phyloP scores from a whole-genome alignment of 2,329 filamentous ascomycete species.

The Colletotrichum destructivum region DNA sequence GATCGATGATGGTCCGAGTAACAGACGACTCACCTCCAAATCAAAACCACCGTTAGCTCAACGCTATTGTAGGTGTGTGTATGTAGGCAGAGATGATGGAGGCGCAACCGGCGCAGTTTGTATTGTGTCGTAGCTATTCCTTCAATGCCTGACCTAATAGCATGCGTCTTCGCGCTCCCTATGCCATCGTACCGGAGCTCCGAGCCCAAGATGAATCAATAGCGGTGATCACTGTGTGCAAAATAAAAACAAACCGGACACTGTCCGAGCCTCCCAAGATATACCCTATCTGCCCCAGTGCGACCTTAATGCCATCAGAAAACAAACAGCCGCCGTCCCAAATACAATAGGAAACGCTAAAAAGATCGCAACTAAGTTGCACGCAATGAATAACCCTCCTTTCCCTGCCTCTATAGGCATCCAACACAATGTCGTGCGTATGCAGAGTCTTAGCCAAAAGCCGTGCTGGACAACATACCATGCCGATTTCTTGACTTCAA shows the following conservation, averaged over 20 bases:
- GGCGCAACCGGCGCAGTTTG: slow-evolving; percentile 5
- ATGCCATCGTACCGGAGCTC: background rate
- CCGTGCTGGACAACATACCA: background rate
- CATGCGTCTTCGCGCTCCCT: background rate
- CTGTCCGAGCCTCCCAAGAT: slow-evolving; percentile 34
- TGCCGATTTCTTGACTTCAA: background rate
- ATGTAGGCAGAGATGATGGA: too few species aligned
- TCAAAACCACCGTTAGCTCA: too few species aligned
- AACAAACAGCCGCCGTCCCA: slow-evolving; percentile 16
- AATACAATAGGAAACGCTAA: slow-evolving; percentile 26
- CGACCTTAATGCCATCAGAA: background rate
- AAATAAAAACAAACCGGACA: slow-evolving; percentile 37
- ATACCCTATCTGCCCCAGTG: slow-evolving; percentile 17
- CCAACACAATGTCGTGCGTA: too few species aligned
- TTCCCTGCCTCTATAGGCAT: too few species aligned
- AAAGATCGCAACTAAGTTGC: background rate
- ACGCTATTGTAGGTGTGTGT: too few species aligned
- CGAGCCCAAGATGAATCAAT: background rate
- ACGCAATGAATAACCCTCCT: background rate
- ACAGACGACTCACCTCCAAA: background rate
- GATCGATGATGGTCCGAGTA: too few species aligned
- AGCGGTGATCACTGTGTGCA: slow-evolving; percentile 18
- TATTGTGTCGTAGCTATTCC: slow-evolving; percentile 5
- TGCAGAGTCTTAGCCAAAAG: background rate
- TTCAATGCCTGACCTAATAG: background rate